These are phyloP conservation scores for Raffaelea albimanens DNA, from an alignment of 2,329 filamentous ascomycete genomes.

Conservation along the genomic window DNA sequence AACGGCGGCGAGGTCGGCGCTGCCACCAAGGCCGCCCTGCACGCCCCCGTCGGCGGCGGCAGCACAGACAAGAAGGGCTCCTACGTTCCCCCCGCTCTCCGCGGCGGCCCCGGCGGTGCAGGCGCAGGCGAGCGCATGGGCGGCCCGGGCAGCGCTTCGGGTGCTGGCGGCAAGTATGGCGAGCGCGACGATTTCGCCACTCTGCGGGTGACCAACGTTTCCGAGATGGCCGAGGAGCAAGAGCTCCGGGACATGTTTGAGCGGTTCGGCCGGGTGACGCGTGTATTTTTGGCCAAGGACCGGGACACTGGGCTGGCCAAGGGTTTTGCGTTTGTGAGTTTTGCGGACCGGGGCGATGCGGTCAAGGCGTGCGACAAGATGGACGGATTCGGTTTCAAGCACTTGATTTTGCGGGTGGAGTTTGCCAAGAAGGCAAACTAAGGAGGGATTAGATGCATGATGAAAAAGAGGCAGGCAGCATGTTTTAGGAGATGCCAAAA, in stretches of 20 bases:
- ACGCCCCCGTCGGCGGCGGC: slow-evolving; percentile 17
- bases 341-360: slow-evolving; percentile 80
- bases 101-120: slow-evolving; percentile 65
- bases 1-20: slow-evolving; percentile 47
- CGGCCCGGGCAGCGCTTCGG: slow-evolving; percentile 29
- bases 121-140: slow-evolving; percentile 56
- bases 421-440: slow-evolving; percentile 66
- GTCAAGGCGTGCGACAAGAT: slow-evolving; percentile 93
- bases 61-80: slow-evolving; percentile 58
- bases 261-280: slow-evolving; percentile 89
- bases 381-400: slow-evolving; percentile 89
- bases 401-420: slow-evolving; percentile 78
- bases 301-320: slow-evolving; percentile 92
- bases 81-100: slow-evolving; percentile 90
- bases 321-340: slow-evolving; percentile 98
- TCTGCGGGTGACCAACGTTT: slow-evolving; percentile 94
- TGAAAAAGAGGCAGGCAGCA: not conserved
- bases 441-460: not conserved
- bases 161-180: slow-evolving; percentile 61
- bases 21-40: slow-evolving; percentile 33
- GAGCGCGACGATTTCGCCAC: slow-evolving; percentile 96
- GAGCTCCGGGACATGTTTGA: slow-evolving; percentile 98
- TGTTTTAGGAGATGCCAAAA: not conserved
- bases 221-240: slow-evolving; percentile 91
- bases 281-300: slow-evolving; percentile 97